Evolutionary conservation across 2,329 filamentous ascomycete species (phyloP), one percentile per base, ranked within the genome.

Genomic region (Malbranchea zuffiana): DNA sequence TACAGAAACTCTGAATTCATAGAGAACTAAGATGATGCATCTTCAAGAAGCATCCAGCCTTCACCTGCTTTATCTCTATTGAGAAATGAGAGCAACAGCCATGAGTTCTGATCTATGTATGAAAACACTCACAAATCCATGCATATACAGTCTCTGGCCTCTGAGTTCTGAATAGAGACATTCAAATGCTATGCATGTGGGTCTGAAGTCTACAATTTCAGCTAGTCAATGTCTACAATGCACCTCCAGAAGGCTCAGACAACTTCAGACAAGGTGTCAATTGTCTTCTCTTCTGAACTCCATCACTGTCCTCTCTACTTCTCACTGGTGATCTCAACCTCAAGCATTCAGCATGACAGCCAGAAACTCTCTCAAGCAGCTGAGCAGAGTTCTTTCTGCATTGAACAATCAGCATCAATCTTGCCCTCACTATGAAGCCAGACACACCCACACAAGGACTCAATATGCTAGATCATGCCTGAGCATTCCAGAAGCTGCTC

Each of bases 151-250:
- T 13, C 13, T 15, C 27, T 7, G 27, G 27, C 13, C 13, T 13
- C 27, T 30, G 27, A 15, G 7, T 7, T 7, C 27, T 13, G 15
- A 30, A 30, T 15, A 7, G 27, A 30, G 27, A 30, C 27, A 30
- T 30, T 13, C 27, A 30, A 7, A 30, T 8, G 13, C 27, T 30
- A 7, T 30, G 27, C 13, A 13, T 30, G 7, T 13, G 15, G 27
- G 27, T 13, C 15, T 30, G 27, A 13, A 13, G 13, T 13, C 27
- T 30, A 13, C 27, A 15, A 7, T 13, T 30, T 15, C 13, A 30
- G 27, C 7, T 30, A 30, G 13, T 30, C 27, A 30, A 30, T 15
- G 13, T 30, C 27, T 30, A 30, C 27, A 30, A 30, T 15, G 27
- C 27, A 8, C 8, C 27, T 13, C 13, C 13, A 15, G n/a, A n/a